Base-by-base conservation (phyloP, 1,284 basidiomycete genomes). In the Sporisorium scitamineum region DNA sequence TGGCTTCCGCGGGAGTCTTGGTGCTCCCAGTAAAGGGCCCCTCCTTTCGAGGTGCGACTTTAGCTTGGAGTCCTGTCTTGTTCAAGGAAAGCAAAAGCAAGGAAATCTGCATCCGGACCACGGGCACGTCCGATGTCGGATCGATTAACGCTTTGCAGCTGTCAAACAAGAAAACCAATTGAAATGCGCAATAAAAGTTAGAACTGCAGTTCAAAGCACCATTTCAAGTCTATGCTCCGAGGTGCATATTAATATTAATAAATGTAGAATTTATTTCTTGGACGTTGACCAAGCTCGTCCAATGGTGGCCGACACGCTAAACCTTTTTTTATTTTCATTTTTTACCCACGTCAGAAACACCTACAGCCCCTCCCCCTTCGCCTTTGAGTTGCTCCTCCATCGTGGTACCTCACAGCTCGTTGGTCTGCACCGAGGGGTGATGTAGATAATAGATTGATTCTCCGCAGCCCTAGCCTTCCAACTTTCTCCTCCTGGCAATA, bases 381-480 rank as follows among this genome's bases (percentile, higher is more conserved):
- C 8, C 24, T 47, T 47, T 11, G 9, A 10, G 2, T 8, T 20
- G 14, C n/a, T 31, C 29, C 27, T 48, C 47, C 47, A 48, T 29
- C 31, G 47, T 16, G 47, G 18, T 48, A 7, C 27, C 47, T 48
- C 47, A 50, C 9, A n/a, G 3, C 8, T 10, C 48, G 48, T 10
- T 50, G 48, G 11, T 20, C 39, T 42, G 54, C 39, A 44, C 22
- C 18, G 18, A 24, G 18, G 26, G 31, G 60, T 50, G 57, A 13
- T 16, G 66, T 68, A 68, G 66, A 68, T 68, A 51, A 24, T 62
- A n/a, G 1, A 44, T 51, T 51, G 51, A 62, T 60, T 18, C 60
- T 62, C 55, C 60, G 60, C 50, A 32, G 37, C 20, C 27, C 31
- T 54, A 31, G 29, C 29, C 29, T 47, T 50, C 9, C 22, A 42